A percentile compares a stretch with the other conserved stretches of the same genome.
Evolutionary conservation across 306 rosid genomes (phyloP).

Genomic region (Senna tora): DNA sequence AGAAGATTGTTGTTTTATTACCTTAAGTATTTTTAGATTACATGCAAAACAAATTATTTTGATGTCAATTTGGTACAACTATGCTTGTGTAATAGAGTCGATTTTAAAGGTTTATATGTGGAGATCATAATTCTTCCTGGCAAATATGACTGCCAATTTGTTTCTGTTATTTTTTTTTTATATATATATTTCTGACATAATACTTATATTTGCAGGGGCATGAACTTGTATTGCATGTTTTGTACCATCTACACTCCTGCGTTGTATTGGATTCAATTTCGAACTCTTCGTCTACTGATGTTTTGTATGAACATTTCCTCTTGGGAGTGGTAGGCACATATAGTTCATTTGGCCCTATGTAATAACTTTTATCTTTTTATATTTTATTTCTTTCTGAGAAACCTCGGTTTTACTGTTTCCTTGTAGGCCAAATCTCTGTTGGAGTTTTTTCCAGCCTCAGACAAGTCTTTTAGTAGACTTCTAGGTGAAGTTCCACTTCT

Average conservation of each 20-base stretch:
- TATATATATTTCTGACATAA: not conserved
- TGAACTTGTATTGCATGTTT: constrained; percentile 84
- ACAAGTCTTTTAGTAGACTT: constrained; percentile 92
- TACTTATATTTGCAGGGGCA: constrained; percentile 74
- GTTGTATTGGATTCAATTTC: constrained; percentile 59
- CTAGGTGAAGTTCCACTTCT: constrained; percentile 92
- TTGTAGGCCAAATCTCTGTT: constrained; percentile 78
- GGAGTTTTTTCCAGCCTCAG: constrained; percentile 89
- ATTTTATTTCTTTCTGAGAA: constrained; percentile 33
- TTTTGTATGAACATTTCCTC: constrained; percentile 82
- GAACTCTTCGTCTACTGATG: constrained; percentile 59
- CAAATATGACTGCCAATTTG: not conserved
- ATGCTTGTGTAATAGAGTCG: constrained; percentile 5
- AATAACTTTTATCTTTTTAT: not conserved
- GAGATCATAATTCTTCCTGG: constrained; percentile 10
- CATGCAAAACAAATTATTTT: not conserved
- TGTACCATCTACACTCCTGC: constrained; percentile 82
- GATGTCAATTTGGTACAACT: not conserved
- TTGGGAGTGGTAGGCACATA: constrained; percentile 75
- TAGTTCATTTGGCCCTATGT: constrained; percentile 37
- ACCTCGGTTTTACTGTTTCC: constrained; percentile 31
- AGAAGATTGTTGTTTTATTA: constrained; percentile 15
- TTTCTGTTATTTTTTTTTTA: constrained; percentile 9
- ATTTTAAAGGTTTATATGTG: constrained; percentile 17
- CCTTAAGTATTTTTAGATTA: not conserved